Conservation (phyloP, 2,329 filamentous ascomycete species). For the Xylaria arbuscula region DNA sequence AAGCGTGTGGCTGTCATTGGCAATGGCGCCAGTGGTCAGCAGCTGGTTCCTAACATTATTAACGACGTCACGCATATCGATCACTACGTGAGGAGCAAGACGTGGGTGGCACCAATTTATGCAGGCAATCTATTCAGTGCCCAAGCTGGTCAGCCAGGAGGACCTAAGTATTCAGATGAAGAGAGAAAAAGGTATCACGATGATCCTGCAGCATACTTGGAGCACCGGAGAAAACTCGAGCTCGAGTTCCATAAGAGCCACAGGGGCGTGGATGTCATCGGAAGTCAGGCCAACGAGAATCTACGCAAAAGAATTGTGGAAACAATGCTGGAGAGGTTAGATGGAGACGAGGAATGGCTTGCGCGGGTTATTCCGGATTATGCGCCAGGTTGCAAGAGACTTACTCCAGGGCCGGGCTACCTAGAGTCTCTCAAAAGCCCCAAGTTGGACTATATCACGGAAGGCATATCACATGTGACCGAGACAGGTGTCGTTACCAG, state of each 20-base stretch:
- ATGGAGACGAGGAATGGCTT: slow-evolving; percentile 7
- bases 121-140: slow-evolving; percentile 1
- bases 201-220: slow-evolving; percentile 4
- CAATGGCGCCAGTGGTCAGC: slow-evolving; percentile 6
- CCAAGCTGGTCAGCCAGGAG: slow-evolving; percentile 4
- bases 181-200: slow-evolving; percentile 6
- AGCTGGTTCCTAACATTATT: slow-evolving; percentile 13
- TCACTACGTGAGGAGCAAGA: slow-evolving; percentile 11
- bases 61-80: slow-evolving; percentile 9
- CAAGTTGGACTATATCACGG: slow-evolving; percentile 11
- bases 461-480: slow-evolving; percentile 5
- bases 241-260: slow-evolving; percentile 2
- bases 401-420: slow-evolving; percentile 4
- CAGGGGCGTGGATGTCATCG: slow-evolving; percentile 2
- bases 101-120: neutral
- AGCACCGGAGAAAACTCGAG: slow-evolving; percentile 6
- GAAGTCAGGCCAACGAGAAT: slow-evolving; percentile 2
- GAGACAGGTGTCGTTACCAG: slow-evolving; percentile 1
- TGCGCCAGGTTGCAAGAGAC: slow-evolving; percentile 2
- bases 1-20: slow-evolving; percentile 6
- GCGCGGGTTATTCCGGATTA: slow-evolving; percentile 9
- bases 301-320: slow-evolving; percentile 10
- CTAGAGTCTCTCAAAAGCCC: neutral
- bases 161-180: slow-evolving; percentile 6
- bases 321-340: slow-evolving; percentile 7